Evolutionary conservation across 495 filamentous ascomycete genomes (phyloP), one percentile per base, ranked within the genome.

Genomic region (Cenococcum geophilum): DNA sequence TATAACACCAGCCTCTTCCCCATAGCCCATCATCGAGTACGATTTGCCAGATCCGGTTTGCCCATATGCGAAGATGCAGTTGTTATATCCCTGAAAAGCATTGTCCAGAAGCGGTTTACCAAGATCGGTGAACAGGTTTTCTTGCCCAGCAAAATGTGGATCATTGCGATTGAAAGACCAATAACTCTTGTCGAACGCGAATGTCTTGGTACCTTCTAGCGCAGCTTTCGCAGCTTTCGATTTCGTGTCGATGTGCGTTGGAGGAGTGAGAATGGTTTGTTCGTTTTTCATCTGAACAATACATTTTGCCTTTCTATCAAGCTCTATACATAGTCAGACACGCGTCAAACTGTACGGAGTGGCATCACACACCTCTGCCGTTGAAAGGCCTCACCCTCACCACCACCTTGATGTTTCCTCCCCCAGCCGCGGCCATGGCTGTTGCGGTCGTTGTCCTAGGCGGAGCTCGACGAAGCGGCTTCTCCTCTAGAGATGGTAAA

Each of bases 1-100:
- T 63, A 99, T 97, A 51, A 99, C 92, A 76, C 95, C 95, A 52
- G 88, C 83, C 67, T 97, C 95, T 73, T 92, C 86, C 57, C 95
- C 93, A 76, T 97, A 97, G 21, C 93, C 93, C 95, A 97, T 97
- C 95, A 99, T 99, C 54, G 91, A 96, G 71, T 99, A 97, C 23
- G 90, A 95, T 75, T 99, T 99, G 70, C 95, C 95, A 18, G 92
- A 97, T 63, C 95, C 95, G 10, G 95, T 99, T 76, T 99, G 95
- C 43, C 95, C 95, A 71, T 99, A 99, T 4, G 95, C 95, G 76
- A 99, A 99, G 70, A 99, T 99, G 80, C 95, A 99, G 74, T 97
- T 97, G 78, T 99, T 99, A 77, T 97, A 99, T 27, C 95, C 95
- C 68, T 91, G 86, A 68, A 99, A 97, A 32, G 95, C 95, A 83